Evolutionary conservation across 495 filamentous ascomycete genomes (phyloP).

Genomic region (Talaromyces trachyspermus): DNA sequence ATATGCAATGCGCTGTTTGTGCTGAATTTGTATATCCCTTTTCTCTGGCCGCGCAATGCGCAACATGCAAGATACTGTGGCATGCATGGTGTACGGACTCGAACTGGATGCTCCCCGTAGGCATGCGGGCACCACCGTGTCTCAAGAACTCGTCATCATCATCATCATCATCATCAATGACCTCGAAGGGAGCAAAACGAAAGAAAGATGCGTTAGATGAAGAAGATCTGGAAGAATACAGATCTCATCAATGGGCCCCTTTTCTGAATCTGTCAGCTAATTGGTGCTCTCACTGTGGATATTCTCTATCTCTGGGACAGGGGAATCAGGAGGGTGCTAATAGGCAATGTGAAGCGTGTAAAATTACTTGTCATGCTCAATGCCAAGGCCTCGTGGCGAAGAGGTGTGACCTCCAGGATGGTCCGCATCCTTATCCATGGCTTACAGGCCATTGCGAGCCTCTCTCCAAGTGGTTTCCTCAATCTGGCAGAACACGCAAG

Average conservation of each 20-base stretch:
- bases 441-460: no score
- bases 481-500: no score
- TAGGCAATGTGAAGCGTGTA: neutral
- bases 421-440: no score
- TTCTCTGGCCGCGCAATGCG: neutral
- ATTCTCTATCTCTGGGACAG: neutral
- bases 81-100: neutral
- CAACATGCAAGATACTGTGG: neutral
- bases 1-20: neutral
- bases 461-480: no score
- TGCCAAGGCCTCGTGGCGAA: neutral
- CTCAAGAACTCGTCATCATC: neutral
- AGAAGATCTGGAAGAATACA: neutral
- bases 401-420: neutral
- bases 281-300: constrained; percentile 1
- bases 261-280: neutral
- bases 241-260: neutral
- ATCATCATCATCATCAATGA: neutral
- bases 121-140: neutral
- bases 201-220: no score
- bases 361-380: neutral
- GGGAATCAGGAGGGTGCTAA: neutral
- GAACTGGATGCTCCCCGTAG: neutral
- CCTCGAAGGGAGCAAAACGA: neutral
- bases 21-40: neutral